These are phyloP conservation scores for Aaosphaeria arxii DNA, from an alignment of 2,329 filamentous ascomycete species.

Conservation along the genomic window DNA sequence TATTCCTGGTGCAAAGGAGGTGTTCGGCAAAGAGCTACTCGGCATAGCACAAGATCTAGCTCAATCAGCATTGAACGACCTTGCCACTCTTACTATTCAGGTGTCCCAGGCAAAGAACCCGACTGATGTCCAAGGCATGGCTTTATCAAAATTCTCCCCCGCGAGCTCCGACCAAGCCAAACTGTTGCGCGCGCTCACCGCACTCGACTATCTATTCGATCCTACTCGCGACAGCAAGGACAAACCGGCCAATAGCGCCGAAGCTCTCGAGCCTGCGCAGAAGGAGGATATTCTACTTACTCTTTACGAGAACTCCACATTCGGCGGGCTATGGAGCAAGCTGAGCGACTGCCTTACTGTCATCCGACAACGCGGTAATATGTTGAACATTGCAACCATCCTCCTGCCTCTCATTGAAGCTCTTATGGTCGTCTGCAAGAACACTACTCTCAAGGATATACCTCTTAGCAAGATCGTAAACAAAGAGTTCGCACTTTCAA, in stretches of 20 bases:
- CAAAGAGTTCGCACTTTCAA: slow-evolving; percentile 71
- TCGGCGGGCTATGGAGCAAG: slow-evolving; percentile 87
- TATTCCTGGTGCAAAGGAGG: slow-evolving; percentile 82
- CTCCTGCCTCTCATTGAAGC: slow-evolving; percentile 91
- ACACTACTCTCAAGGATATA: slow-evolving; percentile 76
- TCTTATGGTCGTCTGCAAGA: slow-evolving; percentile 99
- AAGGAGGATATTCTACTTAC: slow-evolving; percentile 84
- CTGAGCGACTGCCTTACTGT: slow-evolving; percentile 83
- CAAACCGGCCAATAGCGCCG: slow-evolving; percentile 42
- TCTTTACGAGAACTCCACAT: slow-evolving; percentile 87
- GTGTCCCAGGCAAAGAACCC: slow-evolving; percentile 84
- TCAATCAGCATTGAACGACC: slow-evolving; percentile 77
- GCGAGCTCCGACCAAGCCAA: slow-evolving; percentile 97
- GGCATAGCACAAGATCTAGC: slow-evolving; percentile 81
- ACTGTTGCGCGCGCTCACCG: slow-evolving; percentile 84
- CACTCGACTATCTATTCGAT: slow-evolving; percentile 93
- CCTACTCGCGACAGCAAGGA: slow-evolving; percentile 62
- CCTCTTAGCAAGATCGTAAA: slow-evolving; percentile 39
- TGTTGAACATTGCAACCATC: slow-evolving; percentile 96
- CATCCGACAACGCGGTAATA: slow-evolving; percentile 88
- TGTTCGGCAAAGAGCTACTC: slow-evolving; percentile 92
- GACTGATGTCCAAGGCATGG: slow-evolving; percentile 92
- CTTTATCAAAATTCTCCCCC: slow-evolving; percentile 91
- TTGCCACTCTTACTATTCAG: slow-evolving; percentile 80
- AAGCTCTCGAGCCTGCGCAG: slow-evolving; percentile 57